phyloP scores from a whole-genome alignment of 768 basidiomycete genomes.

The Russula sp. region DNA sequence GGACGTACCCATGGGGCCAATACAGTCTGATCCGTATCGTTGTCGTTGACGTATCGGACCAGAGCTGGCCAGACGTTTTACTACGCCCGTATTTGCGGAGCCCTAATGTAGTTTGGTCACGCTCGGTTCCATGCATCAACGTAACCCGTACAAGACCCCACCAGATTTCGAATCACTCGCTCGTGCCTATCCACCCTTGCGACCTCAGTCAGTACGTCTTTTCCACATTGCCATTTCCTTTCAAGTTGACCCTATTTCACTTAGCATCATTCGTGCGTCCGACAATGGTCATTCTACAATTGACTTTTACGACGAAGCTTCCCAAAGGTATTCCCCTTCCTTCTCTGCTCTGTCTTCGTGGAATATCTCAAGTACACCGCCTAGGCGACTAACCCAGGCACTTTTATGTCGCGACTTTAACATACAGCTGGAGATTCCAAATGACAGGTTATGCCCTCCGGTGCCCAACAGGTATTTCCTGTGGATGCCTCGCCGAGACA shows the following conservation, averaged over 20 bases:
- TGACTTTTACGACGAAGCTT: conserved; percentile 67
- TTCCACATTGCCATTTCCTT: neutral
- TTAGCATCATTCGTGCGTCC: conserved; percentile 27
- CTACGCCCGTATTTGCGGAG: too few relatives aligned
- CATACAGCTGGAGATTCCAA: conserved; percentile 53
- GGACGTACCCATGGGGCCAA: too few relatives aligned
- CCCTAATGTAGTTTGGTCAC: too few relatives aligned
- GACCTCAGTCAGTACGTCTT: conserved; percentile 41
- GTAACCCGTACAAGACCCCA: conserved; percentile 41
- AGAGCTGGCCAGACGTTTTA: too few relatives aligned
- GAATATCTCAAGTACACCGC: conserved; percentile 18
- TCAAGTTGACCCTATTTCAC: neutral
- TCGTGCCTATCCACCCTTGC: conserved; percentile 48
- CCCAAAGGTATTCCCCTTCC: conserved; percentile 49
- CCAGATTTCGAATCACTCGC: conserved; percentile 47
- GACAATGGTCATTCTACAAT: conserved; percentile 38
- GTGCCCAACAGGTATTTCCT: conserved; percentile 36
- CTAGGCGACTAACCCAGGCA: conserved; percentile 72
- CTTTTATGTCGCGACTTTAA: conserved; percentile 71
- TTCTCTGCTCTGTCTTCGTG: neutral
- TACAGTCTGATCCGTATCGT: too few relatives aligned
- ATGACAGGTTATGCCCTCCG: conserved; percentile 80
- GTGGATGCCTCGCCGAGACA: neutral
- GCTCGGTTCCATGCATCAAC: conserved; percentile 36
- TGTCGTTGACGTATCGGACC: too few relatives aligned